phyloP scores from a whole-genome alignment of 345 rosid species.

The Aquilaria sinensis region DNA sequence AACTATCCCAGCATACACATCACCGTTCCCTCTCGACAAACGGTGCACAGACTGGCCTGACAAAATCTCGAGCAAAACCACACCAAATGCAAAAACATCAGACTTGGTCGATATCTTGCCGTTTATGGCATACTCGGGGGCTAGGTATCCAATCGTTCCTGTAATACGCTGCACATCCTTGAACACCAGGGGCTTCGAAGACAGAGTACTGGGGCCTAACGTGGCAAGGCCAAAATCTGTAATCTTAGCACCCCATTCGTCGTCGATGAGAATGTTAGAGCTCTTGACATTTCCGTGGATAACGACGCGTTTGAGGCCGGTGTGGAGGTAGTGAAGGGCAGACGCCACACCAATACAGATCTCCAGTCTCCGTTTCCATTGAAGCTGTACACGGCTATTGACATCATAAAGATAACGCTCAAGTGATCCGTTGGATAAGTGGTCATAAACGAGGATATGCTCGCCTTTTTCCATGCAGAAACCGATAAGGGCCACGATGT shows the following conservation, averaged over 20 bases:
- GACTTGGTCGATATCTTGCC: background rate
- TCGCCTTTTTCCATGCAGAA: background rate
- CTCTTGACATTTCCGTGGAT: constrained; percentile 8
- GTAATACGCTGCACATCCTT: background rate
- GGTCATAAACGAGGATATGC: background rate
- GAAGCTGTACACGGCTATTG: background rate
- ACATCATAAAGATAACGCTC: background rate
- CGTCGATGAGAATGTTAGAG: background rate
- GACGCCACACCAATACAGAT: constrained; percentile 5
- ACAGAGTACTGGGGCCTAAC: background rate
- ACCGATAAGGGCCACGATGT: background rate
- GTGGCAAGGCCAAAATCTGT: background rate
- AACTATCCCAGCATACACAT: background rate
- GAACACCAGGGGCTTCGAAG: background rate
- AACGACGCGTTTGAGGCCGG: background rate
- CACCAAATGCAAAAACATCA: constrained; percentile 8
- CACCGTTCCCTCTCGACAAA: background rate
- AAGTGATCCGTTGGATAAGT: background rate
- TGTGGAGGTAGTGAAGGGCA: constrained; percentile 9
- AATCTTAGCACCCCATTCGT: background rate
- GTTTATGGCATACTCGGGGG: background rate
- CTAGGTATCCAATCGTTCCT: background rate
- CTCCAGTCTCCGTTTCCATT: constrained; percentile 7
- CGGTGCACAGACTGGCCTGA: background rate
- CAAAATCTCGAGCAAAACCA: constrained; percentile 6